Percentiles rank a stretch among this genome's conserved stretches.
These are phyloP conservation scores for Debaryomyces sp. DNA, from an alignment of 1,139 yeast species.

Conservation along the genomic window DNA sequence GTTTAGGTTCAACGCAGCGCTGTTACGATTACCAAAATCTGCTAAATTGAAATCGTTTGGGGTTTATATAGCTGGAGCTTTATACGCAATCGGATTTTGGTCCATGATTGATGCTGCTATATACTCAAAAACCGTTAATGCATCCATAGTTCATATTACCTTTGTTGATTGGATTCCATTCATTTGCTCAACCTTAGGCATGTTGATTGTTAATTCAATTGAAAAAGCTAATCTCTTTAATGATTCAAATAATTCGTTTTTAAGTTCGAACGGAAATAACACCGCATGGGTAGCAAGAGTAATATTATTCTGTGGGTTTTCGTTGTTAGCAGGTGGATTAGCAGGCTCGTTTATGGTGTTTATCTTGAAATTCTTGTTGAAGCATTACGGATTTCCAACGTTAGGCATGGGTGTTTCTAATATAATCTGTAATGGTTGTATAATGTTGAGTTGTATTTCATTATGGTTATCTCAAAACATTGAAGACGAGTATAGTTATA, in stretches of 20 bases:
- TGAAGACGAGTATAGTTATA: slow-evolving; percentile 93
- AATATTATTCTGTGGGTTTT: slow-evolving; percentile 86
- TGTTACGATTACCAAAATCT: slow-evolving; percentile 65
- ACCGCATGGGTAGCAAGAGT: slow-evolving; percentile 95
- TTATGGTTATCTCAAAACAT: slow-evolving; percentile 94
- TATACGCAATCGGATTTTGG: slow-evolving; percentile 91
- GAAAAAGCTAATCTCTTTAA: slow-evolving; percentile 77
- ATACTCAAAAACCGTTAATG: slow-evolving; percentile 82
- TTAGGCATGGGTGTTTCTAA: slow-evolving; percentile 94
- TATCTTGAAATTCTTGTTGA: slow-evolving; percentile 79
- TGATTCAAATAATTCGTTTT: slow-evolving; percentile 53
- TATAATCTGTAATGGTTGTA: slow-evolving; percentile 74
- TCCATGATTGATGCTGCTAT: slow-evolving; percentile 85
- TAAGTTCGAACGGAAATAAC: slow-evolving; percentile 49
- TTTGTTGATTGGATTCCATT: slow-evolving; percentile 96
- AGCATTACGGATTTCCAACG: slow-evolving; percentile 81
- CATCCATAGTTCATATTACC: slow-evolving; percentile 82
- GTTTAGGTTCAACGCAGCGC: slow-evolving; percentile 53
- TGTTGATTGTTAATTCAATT: slow-evolving; percentile 87
- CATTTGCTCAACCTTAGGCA: slow-evolving; percentile 84
- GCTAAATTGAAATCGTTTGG: slow-evolving; percentile 74
- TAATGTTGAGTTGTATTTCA: slow-evolving; percentile 84
- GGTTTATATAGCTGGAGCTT: slow-evolving; percentile 72
- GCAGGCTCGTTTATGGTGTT: slow-evolving; percentile 91
- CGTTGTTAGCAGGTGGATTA: slow-evolving; percentile 89